Evolutionary conservation across 2,329 filamentous ascomycete genomes (phyloP).

Genomic region (Biscogniauxia marginata): DNA sequence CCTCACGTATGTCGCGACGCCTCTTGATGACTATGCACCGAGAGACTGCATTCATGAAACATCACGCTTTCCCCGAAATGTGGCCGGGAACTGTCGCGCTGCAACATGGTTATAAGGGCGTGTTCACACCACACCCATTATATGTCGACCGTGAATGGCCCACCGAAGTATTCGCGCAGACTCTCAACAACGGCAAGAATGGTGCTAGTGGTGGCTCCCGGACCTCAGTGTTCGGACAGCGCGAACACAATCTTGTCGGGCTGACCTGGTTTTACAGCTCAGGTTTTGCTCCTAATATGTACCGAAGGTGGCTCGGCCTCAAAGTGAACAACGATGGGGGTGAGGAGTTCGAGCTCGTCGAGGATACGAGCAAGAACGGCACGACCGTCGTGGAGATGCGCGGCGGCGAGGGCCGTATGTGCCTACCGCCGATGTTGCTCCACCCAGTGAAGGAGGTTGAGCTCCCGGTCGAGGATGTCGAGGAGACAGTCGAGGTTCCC

Average conservation of each 20-base stretch:
- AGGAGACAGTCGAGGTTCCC: constrained; percentile 44
- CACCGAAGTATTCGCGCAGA: constrained; percentile 68
- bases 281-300: constrained; percentile 77
- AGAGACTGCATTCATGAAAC: constrained; percentile 80
- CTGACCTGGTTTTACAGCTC: constrained; percentile 92
- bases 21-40: constrained; percentile 86
- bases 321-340: constrained; percentile 76
- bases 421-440: constrained; percentile 82
- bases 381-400: constrained; percentile 52
- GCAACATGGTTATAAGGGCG: constrained; percentile 57
- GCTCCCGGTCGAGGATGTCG: constrained; percentile 58
- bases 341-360: constrained; percentile 68
- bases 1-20: constrained; percentile 76
- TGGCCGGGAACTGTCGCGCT: constrained; percentile 86
- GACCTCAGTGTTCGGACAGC: constrained; percentile 74
- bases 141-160: constrained; percentile 90
- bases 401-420: constrained; percentile 81
- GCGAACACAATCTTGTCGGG: constrained; percentile 85
- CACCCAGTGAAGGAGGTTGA: constrained; percentile 83
- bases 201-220: constrained; percentile 72
- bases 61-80: constrained; percentile 95
- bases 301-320: constrained; percentile 82
- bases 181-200: constrained; percentile 78
- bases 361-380: constrained; percentile 51
- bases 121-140: constrained; percentile 68